Conservation (phyloP, 2,329 filamentous ascomycete species). For the Colletotrichum phormii region DNA sequence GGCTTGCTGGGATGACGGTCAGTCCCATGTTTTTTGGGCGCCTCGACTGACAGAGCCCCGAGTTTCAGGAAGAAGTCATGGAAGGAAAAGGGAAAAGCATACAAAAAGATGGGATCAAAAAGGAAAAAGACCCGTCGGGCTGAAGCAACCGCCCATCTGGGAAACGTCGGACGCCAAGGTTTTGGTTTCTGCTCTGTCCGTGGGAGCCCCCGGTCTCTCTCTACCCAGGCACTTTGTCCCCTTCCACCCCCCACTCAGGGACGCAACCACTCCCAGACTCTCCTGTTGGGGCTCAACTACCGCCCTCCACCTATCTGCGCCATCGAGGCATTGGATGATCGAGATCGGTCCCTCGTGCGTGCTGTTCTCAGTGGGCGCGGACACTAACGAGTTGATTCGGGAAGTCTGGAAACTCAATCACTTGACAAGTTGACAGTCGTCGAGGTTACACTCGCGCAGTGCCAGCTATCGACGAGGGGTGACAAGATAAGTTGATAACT, state of each 20-base stretch:
- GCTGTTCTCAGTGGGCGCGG: neutral
- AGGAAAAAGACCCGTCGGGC: conserved; percentile 12
- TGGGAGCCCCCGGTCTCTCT: conserved; percentile 7
- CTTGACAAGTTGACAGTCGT: neutral
- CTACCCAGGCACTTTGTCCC: neutral
- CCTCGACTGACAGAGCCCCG: conserved; percentile 17
- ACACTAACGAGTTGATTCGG: neutral
- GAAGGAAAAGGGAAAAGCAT: neutral
- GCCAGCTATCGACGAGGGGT: neutral
- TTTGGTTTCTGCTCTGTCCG: conserved; percentile 23
- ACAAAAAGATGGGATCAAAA: neutral
- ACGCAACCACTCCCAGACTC: conserved; percentile 5
- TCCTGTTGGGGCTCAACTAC: conserved; percentile 7
- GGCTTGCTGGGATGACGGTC: neutral
- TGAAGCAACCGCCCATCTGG: neutral
- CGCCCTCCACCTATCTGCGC: conserved; percentile 22
- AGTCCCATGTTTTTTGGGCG: conserved; percentile 1
- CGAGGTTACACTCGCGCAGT: neutral
- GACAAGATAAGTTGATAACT: neutral
- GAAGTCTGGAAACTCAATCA: neutral
- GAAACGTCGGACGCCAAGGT: conserved; percentile 33
- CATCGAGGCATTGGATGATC: conserved; percentile 2
- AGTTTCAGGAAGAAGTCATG: conserved; percentile 30
- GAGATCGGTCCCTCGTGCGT: conserved; percentile 12
- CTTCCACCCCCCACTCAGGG: neutral